Evolutionary conservation across 768 basidiomycete genomes (phyloP), one percentile per base, ranked within the genome.

Genomic region (Cyclocybe cylindracea): DNA sequence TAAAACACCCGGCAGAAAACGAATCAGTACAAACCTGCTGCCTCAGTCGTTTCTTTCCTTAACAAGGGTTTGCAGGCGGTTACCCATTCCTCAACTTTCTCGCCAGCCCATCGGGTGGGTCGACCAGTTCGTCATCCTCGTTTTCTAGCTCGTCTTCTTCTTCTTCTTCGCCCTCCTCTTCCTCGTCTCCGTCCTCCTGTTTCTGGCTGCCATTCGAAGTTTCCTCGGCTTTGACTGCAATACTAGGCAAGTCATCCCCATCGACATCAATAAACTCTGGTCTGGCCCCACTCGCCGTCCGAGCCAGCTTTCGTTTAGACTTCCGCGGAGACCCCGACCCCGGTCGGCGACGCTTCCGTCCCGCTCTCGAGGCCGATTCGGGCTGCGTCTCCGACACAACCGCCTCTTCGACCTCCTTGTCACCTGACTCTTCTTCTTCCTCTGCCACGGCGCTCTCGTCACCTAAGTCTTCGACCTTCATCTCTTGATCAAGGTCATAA

Each of bases 11-110:
- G 13, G 13, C 10, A 47, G 39, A 19, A 4, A 29, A 33, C 13
- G 11, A n/a, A 5, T 5, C 24, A 5, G 14, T 34, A 48, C 48
- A n/a, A 16, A 57, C 56, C 39, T 48, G 49, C 32, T 46, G 31
- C 16, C 33, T 32, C 18, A 57, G 39, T 13, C 51, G 47, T 29
- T 39, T 50, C 37, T 57, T 57, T 19, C 56, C 41, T 54, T 57
- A 24, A 57, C 18, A 8, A 57, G 31, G 32, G 33, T 39, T 7
- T 44, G 48, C 45, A 57, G 48, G 36, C 52, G 8, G 18, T 18
- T 16, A n/a, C 44, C 56, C 56, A 57, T 29, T 29, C 47, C 29
- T 52, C 47, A 13, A 57, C 37, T 35, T 46, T 34, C 9, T 6
- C 34, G 44, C 38, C 37, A 57, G 39, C 10, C 34, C 42, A 11